These are phyloP conservation scores for Passalora sequoiae DNA, from an alignment of 2,329 filamentous ascomycete genomes.

Conservation along the genomic window DNA sequence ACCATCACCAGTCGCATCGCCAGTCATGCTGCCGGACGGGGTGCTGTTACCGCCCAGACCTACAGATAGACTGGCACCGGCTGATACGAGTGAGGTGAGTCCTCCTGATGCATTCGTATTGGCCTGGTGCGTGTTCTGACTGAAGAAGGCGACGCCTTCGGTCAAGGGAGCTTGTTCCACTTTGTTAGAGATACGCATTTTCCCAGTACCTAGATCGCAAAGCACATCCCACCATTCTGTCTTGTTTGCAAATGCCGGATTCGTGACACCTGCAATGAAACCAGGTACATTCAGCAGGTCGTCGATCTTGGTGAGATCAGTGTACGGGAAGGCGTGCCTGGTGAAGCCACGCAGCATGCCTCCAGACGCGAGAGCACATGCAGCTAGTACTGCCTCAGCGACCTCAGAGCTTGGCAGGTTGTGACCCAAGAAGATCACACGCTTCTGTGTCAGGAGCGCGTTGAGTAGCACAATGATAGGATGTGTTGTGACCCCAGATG, in stretches of 20 bases:
- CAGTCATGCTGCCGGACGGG: slow-evolving; percentile 28
- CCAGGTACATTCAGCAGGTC: slow-evolving; percentile 92
- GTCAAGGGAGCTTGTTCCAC: slow-evolving; percentile 77
- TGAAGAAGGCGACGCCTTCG: slow-evolving; percentile 81
- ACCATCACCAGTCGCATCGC: slow-evolving; percentile 77
- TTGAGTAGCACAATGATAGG: slow-evolving; percentile 94
- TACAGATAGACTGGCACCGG: slow-evolving; percentile 35
- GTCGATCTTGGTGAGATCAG: slow-evolving; percentile 94
- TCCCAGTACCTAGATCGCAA: slow-evolving; percentile 84
- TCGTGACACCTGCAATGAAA: slow-evolving; percentile 96
- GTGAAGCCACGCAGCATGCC: slow-evolving; percentile 92
- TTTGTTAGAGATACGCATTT: slow-evolving; percentile 87
- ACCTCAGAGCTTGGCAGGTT: slow-evolving; percentile 94
- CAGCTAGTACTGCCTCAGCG: slow-evolving; percentile 95
- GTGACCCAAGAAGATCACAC: slow-evolving; percentile 91
- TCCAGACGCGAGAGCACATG: slow-evolving; percentile 87
- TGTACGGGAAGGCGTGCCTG: slow-evolving; percentile 94
- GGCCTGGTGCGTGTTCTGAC: slow-evolving; percentile 49
- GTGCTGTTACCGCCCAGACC: slow-evolving; percentile 28
- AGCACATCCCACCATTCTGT: slow-evolving; percentile 98
- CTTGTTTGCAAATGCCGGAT: slow-evolving; percentile 90
- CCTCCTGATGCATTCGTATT: slow-evolving; percentile 25
- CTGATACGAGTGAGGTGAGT: slow-evolving; percentile 27
- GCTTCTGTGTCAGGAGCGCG: slow-evolving; percentile 90
- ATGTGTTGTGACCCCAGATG: slow-evolving; percentile 81